A percentile compares a stretch with the other conserved stretches of the same genome.
These are phyloP conservation scores for Trichoderma aggressivum DNA, from an alignment of 2,329 filamentous ascomycete species.

Conservation along the genomic window DNA sequence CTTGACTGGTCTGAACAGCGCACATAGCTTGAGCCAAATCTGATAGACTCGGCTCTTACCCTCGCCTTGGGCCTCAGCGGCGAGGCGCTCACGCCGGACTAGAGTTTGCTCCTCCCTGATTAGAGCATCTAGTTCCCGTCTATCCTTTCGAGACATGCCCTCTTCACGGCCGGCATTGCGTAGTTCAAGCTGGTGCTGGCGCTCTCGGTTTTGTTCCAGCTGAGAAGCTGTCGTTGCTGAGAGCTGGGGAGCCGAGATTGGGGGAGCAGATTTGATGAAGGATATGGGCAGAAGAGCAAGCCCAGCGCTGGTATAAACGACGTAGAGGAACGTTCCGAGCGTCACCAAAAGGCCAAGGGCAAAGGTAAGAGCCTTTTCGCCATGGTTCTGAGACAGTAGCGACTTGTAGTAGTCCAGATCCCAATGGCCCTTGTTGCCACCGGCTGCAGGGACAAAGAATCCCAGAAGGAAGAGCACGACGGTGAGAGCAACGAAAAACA, in stretches of 20 bases:
- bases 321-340: constrained; percentile 79
- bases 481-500: constrained; percentile 76
- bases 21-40: constrained; percentile 75
- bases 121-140: constrained; percentile 81
- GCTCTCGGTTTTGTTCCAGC: constrained; percentile 82
- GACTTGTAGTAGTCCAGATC: constrained; percentile 91
- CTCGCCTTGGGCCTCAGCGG: constrained; percentile 75
- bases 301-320: constrained; percentile 83
- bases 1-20: constrained; percentile 83
- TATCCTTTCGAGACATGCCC: constrained; percentile 77
- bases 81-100: constrained; percentile 81
- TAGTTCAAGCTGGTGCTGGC: constrained; percentile 85
- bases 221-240: constrained; percentile 74
- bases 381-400: constrained; percentile 73
- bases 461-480: constrained; percentile 84
- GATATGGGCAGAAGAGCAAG: constrained; percentile 85
- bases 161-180: constrained; percentile 73
- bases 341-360: constrained; percentile 83
- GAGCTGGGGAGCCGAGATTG: constrained; percentile 77
- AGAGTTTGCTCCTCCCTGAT: constrained; percentile 89
- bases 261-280: constrained; percentile 87
- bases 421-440: constrained; percentile 62
- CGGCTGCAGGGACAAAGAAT: constrained; percentile 86
- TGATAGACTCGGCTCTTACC: constrained; percentile 71
- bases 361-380: constrained; percentile 90